Base-by-base conservation (phyloP, 1,284 basidiomycete genomes). In the Gomphus sp. region DNA sequence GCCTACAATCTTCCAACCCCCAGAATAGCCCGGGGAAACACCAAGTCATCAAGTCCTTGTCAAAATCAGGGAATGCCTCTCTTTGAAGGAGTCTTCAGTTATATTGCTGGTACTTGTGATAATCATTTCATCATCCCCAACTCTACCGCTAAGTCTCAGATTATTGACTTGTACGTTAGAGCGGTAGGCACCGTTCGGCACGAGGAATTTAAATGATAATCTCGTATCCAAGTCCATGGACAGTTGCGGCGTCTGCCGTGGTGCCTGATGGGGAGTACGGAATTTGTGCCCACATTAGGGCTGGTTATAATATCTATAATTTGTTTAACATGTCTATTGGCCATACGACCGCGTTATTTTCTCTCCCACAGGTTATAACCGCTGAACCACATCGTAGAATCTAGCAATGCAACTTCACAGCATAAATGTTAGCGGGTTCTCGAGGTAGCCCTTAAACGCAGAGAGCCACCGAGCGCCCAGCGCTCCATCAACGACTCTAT, bases 401-500 rank as follows among this genome's bases (percentile, higher is more conserved):
- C 45, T 47, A 47, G 22, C 10, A 47, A 11, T 18, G 5, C 10
- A 10, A 7, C 25, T 47, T 84, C 72, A 95, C 59, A 93, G 81
- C 89, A 95, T 92, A 70, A 94, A 92, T 33, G 91, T 91, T 68
- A 97, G 74, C 56, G 96, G 93, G 75, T 98, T 97, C 80, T 99
- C 97, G 64, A 99, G 78, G 75, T 96, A 98, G 52, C 91, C 89
- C 79, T 94, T 98, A 84, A 99, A 98, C 28, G 94, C 91, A 64
- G 87, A 74, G 78, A 98, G 68, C 91, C 92, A 98, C 71, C 84
- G 80, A 34, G 94, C 91, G 59, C 85, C 93, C 55, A 97, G 82
- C 50, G 95, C 94, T 56, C 94, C 94, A 71, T 98, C 94, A 31
- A 97, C 95, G 51, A 87, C 91, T 67, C 97, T 80, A 79, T 99